Evolutionary conservation across 129 eudicot genomes (phyloP).

Genomic region (Centella asiatica): DNA sequence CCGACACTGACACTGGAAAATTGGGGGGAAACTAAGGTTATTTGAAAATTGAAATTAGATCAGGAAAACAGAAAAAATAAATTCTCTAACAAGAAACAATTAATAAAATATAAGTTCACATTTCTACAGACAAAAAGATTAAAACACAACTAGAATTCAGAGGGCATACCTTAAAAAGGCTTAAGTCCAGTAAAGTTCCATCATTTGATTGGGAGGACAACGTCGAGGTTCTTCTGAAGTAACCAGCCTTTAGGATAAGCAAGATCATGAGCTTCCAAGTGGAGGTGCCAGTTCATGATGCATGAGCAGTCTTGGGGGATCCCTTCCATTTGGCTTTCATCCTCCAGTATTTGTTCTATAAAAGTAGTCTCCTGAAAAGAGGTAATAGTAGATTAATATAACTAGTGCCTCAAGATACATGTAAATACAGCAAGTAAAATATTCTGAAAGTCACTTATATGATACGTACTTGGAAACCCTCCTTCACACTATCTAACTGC

Average conservation of each 20-base stretch:
- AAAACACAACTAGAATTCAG: slow-evolving; percentile 1
- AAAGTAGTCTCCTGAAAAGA: slow-evolving; percentile 84
- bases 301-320: slow-evolving; percentile 55
- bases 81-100: background rate
- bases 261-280: slow-evolving; percentile 65
- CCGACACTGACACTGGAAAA: background rate
- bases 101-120: background rate
- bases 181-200: background rate
- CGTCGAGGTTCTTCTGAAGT: slow-evolving; percentile 65
- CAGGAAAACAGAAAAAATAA: background rate
- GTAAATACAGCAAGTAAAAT: background rate
- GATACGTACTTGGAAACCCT: slow-evolving; percentile 86
- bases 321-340: slow-evolving; percentile 96
- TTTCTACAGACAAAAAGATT: background rate
- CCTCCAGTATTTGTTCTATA: slow-evolving; percentile 90
- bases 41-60: background rate
- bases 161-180: slow-evolving; percentile 22
- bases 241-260: slow-evolving; percentile 78
- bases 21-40: background rate
- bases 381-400: slow-evolving; percentile 7
- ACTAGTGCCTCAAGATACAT: background rate
- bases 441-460: background rate
- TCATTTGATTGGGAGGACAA: slow-evolving; percentile 40
- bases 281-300: slow-evolving; percentile 98
- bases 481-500: slow-evolving; percentile 86